Evolutionary conservation across 441 rosid genomes (phyloP).

Genomic region (Viola pubescens): DNA sequence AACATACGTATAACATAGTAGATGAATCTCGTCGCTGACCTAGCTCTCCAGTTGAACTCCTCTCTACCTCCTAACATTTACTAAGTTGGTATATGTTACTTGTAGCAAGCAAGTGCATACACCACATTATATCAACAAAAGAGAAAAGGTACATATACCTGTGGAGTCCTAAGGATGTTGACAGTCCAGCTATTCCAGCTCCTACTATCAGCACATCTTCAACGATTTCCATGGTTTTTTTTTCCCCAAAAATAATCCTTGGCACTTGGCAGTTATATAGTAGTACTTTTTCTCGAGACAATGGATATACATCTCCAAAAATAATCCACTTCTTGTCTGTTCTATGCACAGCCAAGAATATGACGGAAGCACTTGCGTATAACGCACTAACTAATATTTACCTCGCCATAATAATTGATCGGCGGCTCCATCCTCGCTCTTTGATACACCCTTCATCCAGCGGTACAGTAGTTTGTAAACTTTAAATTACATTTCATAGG

Average conservation of each 20-base stretch:
- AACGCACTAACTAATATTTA: too few relatives aligned
- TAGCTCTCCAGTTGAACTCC: too few relatives aligned
- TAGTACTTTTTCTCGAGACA: neutral
- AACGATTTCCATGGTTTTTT: conserved; percentile 20
- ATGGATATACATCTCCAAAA: too few relatives aligned
- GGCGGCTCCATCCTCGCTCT: too few relatives aligned
- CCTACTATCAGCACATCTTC: conserved; percentile 52
- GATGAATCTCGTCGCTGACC: too few relatives aligned
- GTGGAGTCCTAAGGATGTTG: conserved; percentile 57
- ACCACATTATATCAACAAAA: neutral
- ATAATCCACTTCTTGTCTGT: neutral
- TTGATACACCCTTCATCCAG: too few relatives aligned
- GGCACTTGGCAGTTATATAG: neutral
- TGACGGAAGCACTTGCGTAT: neutral
- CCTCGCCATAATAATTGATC: too few relatives aligned
- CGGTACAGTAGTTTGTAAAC: too few relatives aligned
- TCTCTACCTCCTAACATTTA: too few relatives aligned
- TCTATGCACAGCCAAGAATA: neutral
- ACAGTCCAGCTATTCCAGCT: conserved; percentile 71
- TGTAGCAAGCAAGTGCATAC: neutral
- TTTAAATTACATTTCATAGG: too few relatives aligned
- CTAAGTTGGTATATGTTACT: too few relatives aligned
- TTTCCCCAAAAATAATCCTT: neutral
- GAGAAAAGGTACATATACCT: neutral
- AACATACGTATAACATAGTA: neutral